Base-by-base conservation (phyloP, 768 basidiomycete species). In the Boletus rubroflammeus region DNA sequence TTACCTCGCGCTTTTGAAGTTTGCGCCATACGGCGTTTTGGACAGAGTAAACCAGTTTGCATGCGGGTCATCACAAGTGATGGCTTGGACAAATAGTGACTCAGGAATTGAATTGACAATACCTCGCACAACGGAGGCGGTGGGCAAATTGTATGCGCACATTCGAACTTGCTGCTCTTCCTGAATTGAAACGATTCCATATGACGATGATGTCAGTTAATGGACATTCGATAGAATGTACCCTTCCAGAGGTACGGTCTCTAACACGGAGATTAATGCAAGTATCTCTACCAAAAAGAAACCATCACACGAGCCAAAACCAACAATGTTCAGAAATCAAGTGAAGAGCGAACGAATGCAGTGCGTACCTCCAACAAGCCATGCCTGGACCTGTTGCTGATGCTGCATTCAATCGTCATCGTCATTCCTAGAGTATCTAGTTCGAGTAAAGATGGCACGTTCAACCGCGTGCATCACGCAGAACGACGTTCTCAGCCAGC, bases 401-500 rank as follows among this genome's bases (percentile, higher is more conserved):
- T 94, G 77, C 62, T 92, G 90, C 51, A 93, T 72, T 57, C 79
- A 76, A 0, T 92, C 91, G 26, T 82, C 83, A 10, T 88, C 87
- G 58, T 91, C 82, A 60, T 92, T 88, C 53, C 84, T 80, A 69
- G 88, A 85, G 64, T 79, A 80, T 59, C 89, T 85, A 5, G 84
- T n/a, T n/a, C n/a, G 93, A 72, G 92, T 92, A 65, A 96, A 46
- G 23, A 9, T 35, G 25, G 15, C 43, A 25, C 11, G 77, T 80
- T 54, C 73, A 72, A 39, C 23, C 32, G 14, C 72, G 71, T 36
- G 86, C 76, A 61, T 76, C 81, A 36, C 80, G 72, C 52, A 96
- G 76, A 0, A 92, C 92, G 25, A 93, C 90, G 65, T 94, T 92
- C 67, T 90, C 85, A 91, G 75, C 66, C 94, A 94, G 67, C 86